These are phyloP conservation scores for Amanita jacksonii DNA, from an alignment of 768 basidiomycete genomes.

Conservation along the genomic window DNA sequence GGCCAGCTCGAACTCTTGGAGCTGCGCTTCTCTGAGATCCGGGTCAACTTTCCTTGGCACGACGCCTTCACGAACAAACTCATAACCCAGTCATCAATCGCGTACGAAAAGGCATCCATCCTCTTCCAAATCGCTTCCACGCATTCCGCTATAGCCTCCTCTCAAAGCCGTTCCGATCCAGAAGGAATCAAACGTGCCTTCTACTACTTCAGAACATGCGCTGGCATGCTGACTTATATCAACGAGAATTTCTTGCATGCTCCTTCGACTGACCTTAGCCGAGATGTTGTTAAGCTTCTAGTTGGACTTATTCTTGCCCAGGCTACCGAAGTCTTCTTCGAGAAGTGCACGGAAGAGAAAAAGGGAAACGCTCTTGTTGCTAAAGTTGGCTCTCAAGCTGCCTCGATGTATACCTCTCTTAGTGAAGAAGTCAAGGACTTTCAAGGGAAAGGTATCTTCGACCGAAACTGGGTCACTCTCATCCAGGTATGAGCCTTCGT, in stretches of 20 bases:
- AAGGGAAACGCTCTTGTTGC: slow-evolving; percentile 68
- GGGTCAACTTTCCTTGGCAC: slow-evolving; percentile 93
- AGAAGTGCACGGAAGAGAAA: slow-evolving; percentile 91
- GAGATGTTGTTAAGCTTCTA: slow-evolving; percentile 91
- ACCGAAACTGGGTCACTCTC: slow-evolving; percentile 87
- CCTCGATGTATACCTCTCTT: slow-evolving; percentile 72
- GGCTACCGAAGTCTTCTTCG: slow-evolving; percentile 93
- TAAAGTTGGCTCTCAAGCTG: slow-evolving; percentile 79
- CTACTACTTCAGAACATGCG: slow-evolving; percentile 80
- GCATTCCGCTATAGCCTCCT: slow-evolving; percentile 82
- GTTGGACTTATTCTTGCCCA: slow-evolving; percentile 85
- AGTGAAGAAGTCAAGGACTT: slow-evolving; percentile 94
- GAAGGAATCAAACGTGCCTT: slow-evolving; percentile 92
- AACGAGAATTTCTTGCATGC: slow-evolving; percentile 99
- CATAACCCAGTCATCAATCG: slow-evolving; percentile 92
- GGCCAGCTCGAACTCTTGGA: slow-evolving; percentile 97
- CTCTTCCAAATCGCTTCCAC: slow-evolving; percentile 95
- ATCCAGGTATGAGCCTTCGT: slow-evolving; percentile 47
- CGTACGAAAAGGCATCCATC: slow-evolving; percentile 96
- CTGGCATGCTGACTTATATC: slow-evolving; percentile 97
- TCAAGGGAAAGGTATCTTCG: slow-evolving; percentile 92
- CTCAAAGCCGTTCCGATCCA: slow-evolving; percentile 79
- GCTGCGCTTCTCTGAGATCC: slow-evolving; percentile 91
- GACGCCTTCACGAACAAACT: slow-evolving; percentile 95
- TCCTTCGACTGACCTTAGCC: slow-evolving; percentile 87